Percentiles rank a stretch among this genome's conserved stretches.
These are phyloP conservation scores for Diatrype stigma DNA, from an alignment of 2,329 filamentous ascomycete species.

Conservation along the genomic window DNA sequence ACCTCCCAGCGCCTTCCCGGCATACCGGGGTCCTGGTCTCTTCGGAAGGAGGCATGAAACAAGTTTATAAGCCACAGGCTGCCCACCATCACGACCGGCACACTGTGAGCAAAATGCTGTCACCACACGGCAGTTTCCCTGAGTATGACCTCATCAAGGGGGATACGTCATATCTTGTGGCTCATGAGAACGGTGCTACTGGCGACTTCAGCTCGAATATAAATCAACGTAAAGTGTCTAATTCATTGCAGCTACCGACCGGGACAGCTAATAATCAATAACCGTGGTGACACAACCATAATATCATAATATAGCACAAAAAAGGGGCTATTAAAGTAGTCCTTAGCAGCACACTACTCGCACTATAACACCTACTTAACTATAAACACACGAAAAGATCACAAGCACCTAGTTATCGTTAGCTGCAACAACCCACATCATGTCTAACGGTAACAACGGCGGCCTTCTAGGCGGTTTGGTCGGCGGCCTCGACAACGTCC, in stretches of 20 bases:
- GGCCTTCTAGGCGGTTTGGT: constrained; percentile 29
- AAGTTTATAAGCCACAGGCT: constrained; percentile 27
- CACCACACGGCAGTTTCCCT: constrained; percentile 1
- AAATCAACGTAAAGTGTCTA: neutral
- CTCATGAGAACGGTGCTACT: neutral
- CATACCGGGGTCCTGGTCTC: neutral
- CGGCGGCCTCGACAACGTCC: constrained; percentile 29
- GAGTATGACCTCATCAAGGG: neutral
- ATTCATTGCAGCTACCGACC: too few relatives aligned
- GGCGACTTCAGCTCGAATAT: neutral
- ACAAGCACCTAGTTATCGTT: neutral
- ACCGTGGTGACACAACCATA: too few relatives aligned
- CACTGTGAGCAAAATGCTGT: constrained; percentile 9
- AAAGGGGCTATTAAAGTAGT: too few relatives aligned
- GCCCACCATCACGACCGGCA: constrained; percentile 13
- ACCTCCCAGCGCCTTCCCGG: neutral
- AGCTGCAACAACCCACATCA: constrained; percentile 9
- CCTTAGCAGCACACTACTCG: too few relatives aligned
- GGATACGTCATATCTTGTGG: neutral
- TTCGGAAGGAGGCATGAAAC: constrained; percentile 12
- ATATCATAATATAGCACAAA: too few relatives aligned
- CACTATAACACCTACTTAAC: neutral
- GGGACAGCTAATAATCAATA: too few relatives aligned
- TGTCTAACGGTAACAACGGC: constrained; percentile 30
- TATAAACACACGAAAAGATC: constrained; percentile 1